phyloP scores from a whole-genome alignment of 495 filamentous ascomycete genomes.

The Penicillium arizonense region DNA sequence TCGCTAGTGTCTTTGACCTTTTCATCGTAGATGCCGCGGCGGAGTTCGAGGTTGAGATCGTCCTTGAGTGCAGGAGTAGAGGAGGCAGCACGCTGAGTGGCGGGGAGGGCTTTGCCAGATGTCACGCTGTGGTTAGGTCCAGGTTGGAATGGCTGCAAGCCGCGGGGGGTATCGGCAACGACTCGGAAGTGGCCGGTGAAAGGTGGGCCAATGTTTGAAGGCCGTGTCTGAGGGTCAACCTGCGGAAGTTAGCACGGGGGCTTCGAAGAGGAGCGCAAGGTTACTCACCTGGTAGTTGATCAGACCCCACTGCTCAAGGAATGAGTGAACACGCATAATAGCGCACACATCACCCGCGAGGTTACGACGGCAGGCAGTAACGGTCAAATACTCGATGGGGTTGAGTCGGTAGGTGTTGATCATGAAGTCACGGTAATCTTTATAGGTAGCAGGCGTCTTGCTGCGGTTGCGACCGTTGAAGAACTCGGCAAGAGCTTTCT shows the following conservation, averaged over 20 bases:
- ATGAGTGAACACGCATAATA: slow-evolving; percentile 97
- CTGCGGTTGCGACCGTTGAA: slow-evolving; percentile 97
- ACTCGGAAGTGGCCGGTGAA: slow-evolving; percentile 97
- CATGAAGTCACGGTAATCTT: slow-evolving; percentile 99
- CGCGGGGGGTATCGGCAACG: slow-evolving; percentile 90
- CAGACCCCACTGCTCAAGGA: slow-evolving; percentile 98
- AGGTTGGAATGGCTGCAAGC: slow-evolving; percentile 92
- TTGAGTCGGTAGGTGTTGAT: slow-evolving; percentile 97
- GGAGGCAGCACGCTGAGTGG: slow-evolving; percentile 74
- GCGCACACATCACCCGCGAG: slow-evolving; percentile 97
- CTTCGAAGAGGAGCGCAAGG: background rate
- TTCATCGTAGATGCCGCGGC: slow-evolving; percentile 92
- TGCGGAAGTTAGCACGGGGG: slow-evolving; percentile 31
- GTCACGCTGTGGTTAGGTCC: slow-evolving; percentile 72
- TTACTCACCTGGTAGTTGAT: slow-evolving; percentile 91
- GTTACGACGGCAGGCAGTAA: slow-evolving; percentile 95
- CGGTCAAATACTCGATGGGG: slow-evolving; percentile 92
- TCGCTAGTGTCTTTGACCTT: slow-evolving; percentile 79
- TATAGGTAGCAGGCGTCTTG: slow-evolving; percentile 96
- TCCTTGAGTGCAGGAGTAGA: slow-evolving; percentile 66
- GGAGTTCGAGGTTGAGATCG: slow-evolving; percentile 83
- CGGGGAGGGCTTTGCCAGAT: slow-evolving; percentile 66
- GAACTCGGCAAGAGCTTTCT: slow-evolving; percentile 91
- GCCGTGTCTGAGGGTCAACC: slow-evolving; percentile 94
- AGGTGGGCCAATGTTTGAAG: slow-evolving; percentile 92